Percentiles rank a stretch among this genome's conserved stretches.
These are phyloP conservation scores for Amborella trichopoda DNA, from an alignment of 164 flowering plant genomes.

Conservation along the genomic window DNA sequence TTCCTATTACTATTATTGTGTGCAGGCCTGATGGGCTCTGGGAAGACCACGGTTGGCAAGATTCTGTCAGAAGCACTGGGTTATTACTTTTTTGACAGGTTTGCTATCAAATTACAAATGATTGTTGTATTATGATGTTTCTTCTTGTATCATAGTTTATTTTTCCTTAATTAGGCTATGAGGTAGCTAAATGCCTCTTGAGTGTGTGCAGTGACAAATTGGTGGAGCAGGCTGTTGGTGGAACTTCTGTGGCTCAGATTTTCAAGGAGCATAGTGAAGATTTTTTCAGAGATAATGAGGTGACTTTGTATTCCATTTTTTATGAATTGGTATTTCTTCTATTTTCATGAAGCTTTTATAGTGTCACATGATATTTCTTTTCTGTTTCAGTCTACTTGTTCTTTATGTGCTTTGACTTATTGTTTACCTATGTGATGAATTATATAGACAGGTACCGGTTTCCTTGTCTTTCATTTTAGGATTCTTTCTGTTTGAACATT, in stretches of 20 bases:
- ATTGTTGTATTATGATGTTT: neutral
- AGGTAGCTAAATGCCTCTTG: neutral
- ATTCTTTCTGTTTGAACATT: no score
- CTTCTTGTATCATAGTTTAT: slow-evolving; percentile 31
- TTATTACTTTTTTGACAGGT: slow-evolving; percentile 89
- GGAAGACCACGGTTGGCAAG: slow-evolving; percentile 92
- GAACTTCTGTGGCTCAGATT: slow-evolving; percentile 53
- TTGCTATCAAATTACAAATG: slow-evolving; percentile 11
- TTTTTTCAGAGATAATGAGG: slow-evolving; percentile 68
- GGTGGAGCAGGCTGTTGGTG: slow-evolving; percentile 58
- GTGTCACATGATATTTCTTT: no score
- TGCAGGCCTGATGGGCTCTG: slow-evolving; percentile 99
- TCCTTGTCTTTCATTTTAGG: no score
- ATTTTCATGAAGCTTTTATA: neutral
- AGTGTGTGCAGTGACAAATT: slow-evolving; percentile 43
- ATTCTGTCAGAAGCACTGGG: slow-evolving; percentile 63
- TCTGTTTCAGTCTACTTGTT: no score
- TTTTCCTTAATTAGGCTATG: neutral
- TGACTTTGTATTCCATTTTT: slow-evolving; percentile 6
- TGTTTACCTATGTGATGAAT: no score
- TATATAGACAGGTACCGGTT: no score
- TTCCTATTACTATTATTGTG: neutral
- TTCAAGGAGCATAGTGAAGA: slow-evolving; percentile 48
- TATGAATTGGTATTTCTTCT: no score
- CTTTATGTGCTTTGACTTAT: no score